A percentile compares a stretch with the other conserved stretches of the same genome.
Conservation (phyloP, 306 rosid species). For the Begonia peltatifolia region DNA sequence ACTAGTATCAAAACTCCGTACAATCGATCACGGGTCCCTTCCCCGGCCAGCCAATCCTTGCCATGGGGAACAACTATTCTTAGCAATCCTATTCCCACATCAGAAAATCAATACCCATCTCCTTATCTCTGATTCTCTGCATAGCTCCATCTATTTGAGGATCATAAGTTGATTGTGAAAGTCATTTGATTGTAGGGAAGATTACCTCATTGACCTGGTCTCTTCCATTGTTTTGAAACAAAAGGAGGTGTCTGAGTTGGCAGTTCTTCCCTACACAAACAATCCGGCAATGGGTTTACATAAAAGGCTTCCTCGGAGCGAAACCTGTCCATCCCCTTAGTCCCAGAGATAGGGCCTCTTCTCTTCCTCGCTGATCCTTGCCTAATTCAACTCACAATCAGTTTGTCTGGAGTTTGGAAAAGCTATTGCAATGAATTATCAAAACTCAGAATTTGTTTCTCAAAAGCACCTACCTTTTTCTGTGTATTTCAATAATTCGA, state of each 20-base stretch:
- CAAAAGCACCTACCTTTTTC: constrained; percentile 30
- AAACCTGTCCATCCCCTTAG: constrained; percentile 82
- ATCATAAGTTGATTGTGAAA: too few species aligned
- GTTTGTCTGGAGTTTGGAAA: too few species aligned
- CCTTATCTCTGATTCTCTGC: too few species aligned
- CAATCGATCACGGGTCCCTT: too few species aligned
- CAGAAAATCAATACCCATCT: too few species aligned
- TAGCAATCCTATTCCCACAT: too few species aligned
- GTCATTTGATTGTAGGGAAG: too few species aligned
- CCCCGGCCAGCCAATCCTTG: too few species aligned
- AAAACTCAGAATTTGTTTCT: neutral
- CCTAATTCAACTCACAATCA: constrained; percentile 20
- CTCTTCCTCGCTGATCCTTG: constrained; percentile 81
- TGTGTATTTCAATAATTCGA: constrained; percentile 57
- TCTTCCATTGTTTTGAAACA: neutral
- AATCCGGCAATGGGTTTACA: constrained; percentile 80
- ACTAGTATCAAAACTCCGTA: too few species aligned
- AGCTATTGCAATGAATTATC: neutral
- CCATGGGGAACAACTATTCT: too few species aligned
- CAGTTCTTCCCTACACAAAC: constrained; percentile 55
- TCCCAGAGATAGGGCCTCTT: constrained; percentile 83
- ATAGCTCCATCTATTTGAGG: too few species aligned
- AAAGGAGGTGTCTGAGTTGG: constrained; percentile 11
- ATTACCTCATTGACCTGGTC: too few species aligned
- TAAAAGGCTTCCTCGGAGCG: constrained; percentile 95